Evolutionary conservation across 202 grass and related monocot species (phyloP).

Genomic region (Setaria viridis): DNA sequence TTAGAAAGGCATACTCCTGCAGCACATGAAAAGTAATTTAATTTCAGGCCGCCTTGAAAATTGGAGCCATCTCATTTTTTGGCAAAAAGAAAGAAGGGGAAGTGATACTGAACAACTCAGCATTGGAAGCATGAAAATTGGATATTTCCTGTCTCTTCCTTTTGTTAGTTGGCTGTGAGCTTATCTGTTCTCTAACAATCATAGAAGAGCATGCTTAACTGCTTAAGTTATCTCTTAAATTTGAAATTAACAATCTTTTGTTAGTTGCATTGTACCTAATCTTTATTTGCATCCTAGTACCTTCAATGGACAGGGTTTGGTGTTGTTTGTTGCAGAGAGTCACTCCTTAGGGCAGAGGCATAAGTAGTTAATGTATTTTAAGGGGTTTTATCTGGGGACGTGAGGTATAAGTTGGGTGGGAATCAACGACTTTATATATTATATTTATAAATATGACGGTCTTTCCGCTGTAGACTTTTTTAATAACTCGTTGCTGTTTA

Average conservation of each 20-base stretch:
- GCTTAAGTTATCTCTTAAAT: slow-evolving; percentile 19
- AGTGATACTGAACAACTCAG: not conserved
- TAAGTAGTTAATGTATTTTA: slow-evolving; percentile 6
- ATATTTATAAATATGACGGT: not conserved
- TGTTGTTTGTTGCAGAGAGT: slow-evolving; percentile 31
- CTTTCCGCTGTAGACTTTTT: slow-evolving; percentile 18
- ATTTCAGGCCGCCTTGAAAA: not conserved
- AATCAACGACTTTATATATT: not conserved
- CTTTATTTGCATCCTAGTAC: slow-evolving; percentile 23
- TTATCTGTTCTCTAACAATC: slow-evolving; percentile 29
- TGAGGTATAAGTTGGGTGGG: not conserved
- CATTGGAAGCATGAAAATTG: not conserved
- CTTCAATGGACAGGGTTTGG: not conserved
- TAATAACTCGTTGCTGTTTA: slow-evolving; percentile 1
- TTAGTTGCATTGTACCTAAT: slow-evolving; percentile 12
- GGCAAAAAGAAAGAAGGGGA: not conserved
- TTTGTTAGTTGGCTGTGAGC: slow-evolving; percentile 12
- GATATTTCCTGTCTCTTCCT: slow-evolving; percentile 22
- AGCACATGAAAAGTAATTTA: slow-evolving; percentile 19
- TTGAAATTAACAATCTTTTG: not conserved
- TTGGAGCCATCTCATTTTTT: slow-evolving; percentile 8
- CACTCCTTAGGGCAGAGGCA: slow-evolving; percentile 4
- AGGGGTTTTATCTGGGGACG: not conserved
- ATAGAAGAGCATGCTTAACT: slow-evolving; percentile 1
- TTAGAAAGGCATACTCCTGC: not conserved